phyloP scores from a whole-genome alignment of 495 filamentous ascomycete species.

The Talaromyces liani region DNA sequence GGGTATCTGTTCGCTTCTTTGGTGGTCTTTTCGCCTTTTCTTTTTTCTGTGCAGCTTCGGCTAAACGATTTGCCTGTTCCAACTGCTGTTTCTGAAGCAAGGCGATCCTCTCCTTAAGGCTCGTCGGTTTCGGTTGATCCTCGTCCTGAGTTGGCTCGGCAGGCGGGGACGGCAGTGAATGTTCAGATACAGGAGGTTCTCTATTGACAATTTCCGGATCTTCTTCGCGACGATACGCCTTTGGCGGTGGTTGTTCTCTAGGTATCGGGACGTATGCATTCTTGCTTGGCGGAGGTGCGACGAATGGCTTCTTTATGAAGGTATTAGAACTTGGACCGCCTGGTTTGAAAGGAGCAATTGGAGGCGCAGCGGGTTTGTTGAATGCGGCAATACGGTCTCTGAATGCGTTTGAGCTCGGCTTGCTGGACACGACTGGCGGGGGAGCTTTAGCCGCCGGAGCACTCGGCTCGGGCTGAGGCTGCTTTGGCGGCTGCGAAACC shows the following conservation, averaged over 20 bases:
- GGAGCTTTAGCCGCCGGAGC: conserved; percentile 37
- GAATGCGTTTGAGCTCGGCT: conserved; percentile 71
- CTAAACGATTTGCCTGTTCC: conserved; percentile 75
- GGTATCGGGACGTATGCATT: conserved; percentile 82
- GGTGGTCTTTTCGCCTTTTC: conserved; percentile 77
- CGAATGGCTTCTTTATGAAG: conserved; percentile 98
- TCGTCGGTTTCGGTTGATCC: conserved; percentile 81
- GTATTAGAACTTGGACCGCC: conserved; percentile 49
- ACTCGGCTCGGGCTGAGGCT: conserved; percentile 37
- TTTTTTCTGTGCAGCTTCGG: conserved; percentile 72
- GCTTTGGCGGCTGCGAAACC: conserved; percentile 17
- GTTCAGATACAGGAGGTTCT: conserved; percentile 40
- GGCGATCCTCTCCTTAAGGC: conserved; percentile 89
- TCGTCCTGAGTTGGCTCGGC: conserved; percentile 51
- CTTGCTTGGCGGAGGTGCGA: conserved; percentile 88
- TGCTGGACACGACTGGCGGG: conserved; percentile 65
- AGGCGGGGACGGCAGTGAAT: conserved; percentile 46
- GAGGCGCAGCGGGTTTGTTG: conserved; percentile 81
- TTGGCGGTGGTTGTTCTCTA: conserved; percentile 56
- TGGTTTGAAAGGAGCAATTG: conserved; percentile 82
- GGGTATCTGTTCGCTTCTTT: conserved; percentile 68
- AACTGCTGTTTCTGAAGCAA: conserved; percentile 88
- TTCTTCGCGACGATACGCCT: conserved; percentile 80
- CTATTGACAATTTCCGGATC: conserved; percentile 64
- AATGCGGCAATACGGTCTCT: conserved; percentile 94